phyloP scores from a whole-genome alignment of 2,329 filamentous ascomycete species.

The Penicillium rolfsii region DNA sequence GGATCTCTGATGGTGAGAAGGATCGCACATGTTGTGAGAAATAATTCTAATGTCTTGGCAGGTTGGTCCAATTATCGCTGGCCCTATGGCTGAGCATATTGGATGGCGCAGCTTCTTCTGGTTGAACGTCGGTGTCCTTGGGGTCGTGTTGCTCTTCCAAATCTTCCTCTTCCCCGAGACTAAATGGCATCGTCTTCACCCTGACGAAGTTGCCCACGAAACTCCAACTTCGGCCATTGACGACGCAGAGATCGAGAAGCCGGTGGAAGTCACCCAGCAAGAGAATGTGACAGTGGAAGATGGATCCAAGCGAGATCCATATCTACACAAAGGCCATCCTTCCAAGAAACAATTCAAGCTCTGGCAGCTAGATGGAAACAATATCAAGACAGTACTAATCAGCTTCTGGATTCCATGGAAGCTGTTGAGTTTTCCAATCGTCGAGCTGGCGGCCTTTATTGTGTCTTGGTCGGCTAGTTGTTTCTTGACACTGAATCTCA shows the following conservation, averaged over 20 bases:
- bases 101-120: constrained; percentile 69
- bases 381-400: constrained; percentile 51
- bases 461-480: constrained; percentile 62
- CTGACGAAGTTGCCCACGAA: constrained; percentile 23
- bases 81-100: constrained; percentile 61
- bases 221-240: constrained; percentile 1
- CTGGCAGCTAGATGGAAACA: constrained; percentile 54
- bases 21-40: constrained; percentile 14
- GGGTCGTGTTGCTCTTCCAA: constrained; percentile 54
- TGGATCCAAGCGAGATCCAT: constrained; percentile 53
- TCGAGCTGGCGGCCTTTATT: constrained; percentile 64
- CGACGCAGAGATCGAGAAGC: constrained; percentile 23
- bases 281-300: constrained; percentile 26
- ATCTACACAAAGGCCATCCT: constrained; percentile 59
- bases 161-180: constrained; percentile 68
- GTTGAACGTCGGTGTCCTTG: constrained; percentile 63
- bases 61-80: constrained; percentile 61
- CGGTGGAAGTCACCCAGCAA: constrained; percentile 12
- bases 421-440: constrained; percentile 64
- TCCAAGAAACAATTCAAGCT: constrained; percentile 60
- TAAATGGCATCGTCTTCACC: constrained; percentile 56
- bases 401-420: constrained; percentile 67
- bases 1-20: constrained; percentile 60
- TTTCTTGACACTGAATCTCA: constrained; percentile 65
- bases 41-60: constrained; percentile 30